Evolutionary conservation across 305 asterid species (phyloP), one percentile per base, ranked within the genome.

Genomic region (Petunia hybrid): DNA sequence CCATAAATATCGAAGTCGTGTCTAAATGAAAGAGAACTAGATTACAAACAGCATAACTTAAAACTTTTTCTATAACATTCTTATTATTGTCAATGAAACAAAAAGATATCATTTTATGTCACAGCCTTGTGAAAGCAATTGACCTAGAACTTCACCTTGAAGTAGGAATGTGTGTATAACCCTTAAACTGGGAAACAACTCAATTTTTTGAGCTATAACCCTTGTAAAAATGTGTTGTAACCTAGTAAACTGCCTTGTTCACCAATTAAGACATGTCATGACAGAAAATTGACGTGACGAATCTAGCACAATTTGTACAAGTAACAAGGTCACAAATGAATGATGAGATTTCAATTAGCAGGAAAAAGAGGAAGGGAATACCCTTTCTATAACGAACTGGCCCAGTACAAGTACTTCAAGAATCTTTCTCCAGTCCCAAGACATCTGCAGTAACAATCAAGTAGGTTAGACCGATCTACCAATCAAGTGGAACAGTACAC

Each of bases 351-450:
- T 71, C 71, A 80, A 53, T 66, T 35, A 6, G 81, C 40, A 38
- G 42, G 61, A 71, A 41, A 56, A 42, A 57, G n/a, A 6, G 7
- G 79, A n/a, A 45, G 81, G 3, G 35, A 65, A 63, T 90, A 94
- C 99, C 97, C 87, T 95, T 82, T 95, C 97, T 14, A 94, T 88
- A 12, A 93, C 98, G 82, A 95, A 95, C 75, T 95, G 99, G 64
- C 99, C 99, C 90, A 93, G 77, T 76, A 95, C 90, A 84, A 95
- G 95, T 59, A 91, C 95, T 89, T 95, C 98, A 43, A 95, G 97
- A 59, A 95, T 93, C 94, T 93, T 93, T 85, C 99, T 93, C 99
- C 98, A 95, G 87, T 95, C 97, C 97, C 97, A 95, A 48, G 98
- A 94, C 95, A 95, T 94, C 98, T 94, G 85, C 71, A 83, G 56